Conservation (phyloP, 2,329 filamentous ascomycete genomes). For the Stagonosporopsis tanaceti region DNA sequence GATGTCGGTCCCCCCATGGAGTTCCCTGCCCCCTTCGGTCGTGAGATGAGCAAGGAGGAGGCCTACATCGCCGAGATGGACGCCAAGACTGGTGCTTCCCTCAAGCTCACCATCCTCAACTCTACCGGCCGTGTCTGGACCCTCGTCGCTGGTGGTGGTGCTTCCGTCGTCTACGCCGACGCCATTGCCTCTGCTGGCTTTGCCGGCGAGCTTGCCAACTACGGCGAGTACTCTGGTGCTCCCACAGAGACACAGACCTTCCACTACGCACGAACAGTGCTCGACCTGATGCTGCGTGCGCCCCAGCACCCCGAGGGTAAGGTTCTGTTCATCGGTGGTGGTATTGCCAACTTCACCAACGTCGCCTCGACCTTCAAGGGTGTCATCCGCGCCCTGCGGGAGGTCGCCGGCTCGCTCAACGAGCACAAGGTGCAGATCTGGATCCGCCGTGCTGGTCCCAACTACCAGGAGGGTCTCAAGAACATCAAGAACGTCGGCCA, state of each 20-base stretch:
- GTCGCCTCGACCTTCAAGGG: constrained; percentile 99
- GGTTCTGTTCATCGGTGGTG: constrained; percentile 98
- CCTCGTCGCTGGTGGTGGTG: constrained; percentile 97
- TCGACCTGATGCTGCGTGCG: constrained; percentile 96
- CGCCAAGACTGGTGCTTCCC: constrained; percentile 97
- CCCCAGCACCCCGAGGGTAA: constrained; percentile 88
- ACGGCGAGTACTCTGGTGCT: constrained; percentile 99
- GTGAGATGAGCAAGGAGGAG: constrained; percentile 98
- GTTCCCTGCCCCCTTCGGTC: constrained; percentile 98
- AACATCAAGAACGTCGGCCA: constrained; percentile 98
- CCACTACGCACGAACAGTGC: constrained; percentile 96
- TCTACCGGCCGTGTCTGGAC: constrained; percentile 93
- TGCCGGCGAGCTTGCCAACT: constrained; percentile 96
- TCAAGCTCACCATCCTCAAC: constrained; percentile 98
- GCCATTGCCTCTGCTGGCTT: constrained; percentile 97
- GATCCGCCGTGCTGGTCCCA: constrained; percentile 89
- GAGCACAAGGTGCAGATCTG: constrained; percentile 99
- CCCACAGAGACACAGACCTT: constrained; percentile 98
- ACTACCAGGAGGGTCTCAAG: constrained; percentile 99
- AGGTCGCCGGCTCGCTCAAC: constrained; percentile 82
- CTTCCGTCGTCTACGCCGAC: constrained; percentile 98
- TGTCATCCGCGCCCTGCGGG: constrained; percentile 94
- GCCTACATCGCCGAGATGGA: constrained; percentile 99
- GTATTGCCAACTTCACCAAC: constrained; percentile 99
- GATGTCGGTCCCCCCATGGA: constrained; percentile 98